A percentile compares a stretch with the other conserved stretches of the same genome.
Evolutionary conservation across 2,329 filamentous ascomycete species (phyloP).

Genomic region (Trichoderma gracile): DNA sequence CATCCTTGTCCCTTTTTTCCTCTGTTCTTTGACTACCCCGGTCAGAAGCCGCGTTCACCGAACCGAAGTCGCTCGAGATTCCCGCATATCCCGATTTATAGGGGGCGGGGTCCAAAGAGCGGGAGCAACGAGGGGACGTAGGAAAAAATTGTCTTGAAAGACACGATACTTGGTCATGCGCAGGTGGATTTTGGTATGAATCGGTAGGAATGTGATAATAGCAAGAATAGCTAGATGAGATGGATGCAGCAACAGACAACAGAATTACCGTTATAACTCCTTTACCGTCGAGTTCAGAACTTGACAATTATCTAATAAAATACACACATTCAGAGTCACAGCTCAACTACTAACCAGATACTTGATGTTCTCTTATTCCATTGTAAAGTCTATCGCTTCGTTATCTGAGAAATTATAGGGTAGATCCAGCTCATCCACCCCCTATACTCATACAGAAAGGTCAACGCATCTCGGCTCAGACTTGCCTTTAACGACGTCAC

Average conservation of each 20-base stretch:
- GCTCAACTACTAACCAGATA: neutral
- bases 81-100: neutral
- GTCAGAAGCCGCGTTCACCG: neutral
- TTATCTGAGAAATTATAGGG: neutral
- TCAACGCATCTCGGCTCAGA: conserved; percentile 54
- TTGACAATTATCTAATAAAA: too few species aligned
- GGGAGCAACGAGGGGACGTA: too few species aligned
- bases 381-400: neutral
- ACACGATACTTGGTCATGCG: too few species aligned
- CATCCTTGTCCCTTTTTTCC: neutral
- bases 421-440: neutral
- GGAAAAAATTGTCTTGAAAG: too few species aligned
- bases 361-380: neutral
- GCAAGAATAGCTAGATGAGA: too few species aligned
- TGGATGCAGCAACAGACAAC: too few species aligned
- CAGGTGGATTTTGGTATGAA: too few species aligned
- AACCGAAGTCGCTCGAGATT: neutral
- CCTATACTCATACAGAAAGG: neutral
- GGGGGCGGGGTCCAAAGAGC: neutral
- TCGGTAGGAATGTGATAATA: too few species aligned
- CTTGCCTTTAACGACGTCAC: conserved; percentile 64
- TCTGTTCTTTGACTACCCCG: neutral
- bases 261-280: too few species aligned
- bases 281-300: too few species aligned
- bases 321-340: neutral